Evolutionary conservation across 129 eudicot genomes (phyloP), one percentile per base, ranked within the genome.

Genomic region (Scalesia atractyloides): DNA sequence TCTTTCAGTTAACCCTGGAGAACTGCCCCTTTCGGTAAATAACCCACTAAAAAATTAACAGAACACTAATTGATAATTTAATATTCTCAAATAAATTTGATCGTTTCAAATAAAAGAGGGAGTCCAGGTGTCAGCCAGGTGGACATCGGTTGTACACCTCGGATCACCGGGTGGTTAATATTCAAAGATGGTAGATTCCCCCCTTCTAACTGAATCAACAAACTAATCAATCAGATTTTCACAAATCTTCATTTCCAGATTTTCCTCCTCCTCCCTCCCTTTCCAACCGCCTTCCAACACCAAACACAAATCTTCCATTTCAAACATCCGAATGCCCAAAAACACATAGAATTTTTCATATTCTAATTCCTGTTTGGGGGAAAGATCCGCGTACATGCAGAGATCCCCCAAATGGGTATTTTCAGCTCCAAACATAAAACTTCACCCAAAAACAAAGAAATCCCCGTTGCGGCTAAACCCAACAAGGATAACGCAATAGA

Each of bases 291-390:
- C 54, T 34, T 76, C 71, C 26, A 61, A 50, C 81, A 39, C 34
- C 70, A 65, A 54, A 65, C 58, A 50, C 48, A 51, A 22, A 59
- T 4, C 9, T 5, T 10, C n/a, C 44, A 34, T 39, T 67, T 46
- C 68, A 18, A 41, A 54, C n/a, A 39, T 56, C 34, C 20, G 59
- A 37, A 61, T 50, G 76, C 72, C 76, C 66, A 18, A 26, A 39
- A 77, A 61, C 43, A 61, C 3, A 41, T 50, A 77, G 63, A 44
- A 65, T 43, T 64, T 14, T 15, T 70, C 76, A 22, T 30, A 64
- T 51, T 70, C 7, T 43, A 39, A 71, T 65, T 64, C 82, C 77
- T 65, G 41, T 78, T 78, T 78, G 77, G 82, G 82, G 82, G 82
- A 70, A 43, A 66, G 60, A 14, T 78, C 64, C 67, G 62, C 58